Conservation (phyloP, 192 early-diverging fungal genomes). For the Backusella westeae region DNA sequence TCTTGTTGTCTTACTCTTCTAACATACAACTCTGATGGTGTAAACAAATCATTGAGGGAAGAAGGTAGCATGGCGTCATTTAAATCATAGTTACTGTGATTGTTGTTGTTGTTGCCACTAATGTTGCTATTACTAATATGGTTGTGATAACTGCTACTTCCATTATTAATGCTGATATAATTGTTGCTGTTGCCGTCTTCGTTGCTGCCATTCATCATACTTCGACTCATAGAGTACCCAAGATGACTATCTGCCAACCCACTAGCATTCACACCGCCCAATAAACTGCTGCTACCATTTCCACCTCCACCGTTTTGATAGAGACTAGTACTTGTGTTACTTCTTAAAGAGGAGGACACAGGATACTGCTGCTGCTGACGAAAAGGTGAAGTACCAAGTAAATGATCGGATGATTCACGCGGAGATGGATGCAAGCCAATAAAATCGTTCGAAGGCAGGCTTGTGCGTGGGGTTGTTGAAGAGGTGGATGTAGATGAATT, state of each 20-base stretch:
- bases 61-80: constrained; percentile 48
- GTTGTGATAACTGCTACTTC: not conserved
- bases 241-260: not conserved
- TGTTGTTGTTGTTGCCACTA: constrained; percentile 6
- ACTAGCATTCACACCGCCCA: not conserved
- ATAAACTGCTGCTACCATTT: not conserved
- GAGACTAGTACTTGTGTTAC: not conserved
- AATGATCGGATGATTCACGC: constrained; percentile 16
- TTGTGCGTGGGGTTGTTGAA: constrained; percentile 8
- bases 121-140: not conserved
- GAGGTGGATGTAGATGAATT: not conserved
- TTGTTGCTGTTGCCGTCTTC: not conserved
- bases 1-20: constrained; percentile 1
- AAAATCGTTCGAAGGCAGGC: not conserved
- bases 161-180: constrained; percentile 1
- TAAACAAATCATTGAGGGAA: constrained; percentile 54
- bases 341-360: constrained; percentile 4
- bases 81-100: constrained; percentile 28
- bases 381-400: constrained; percentile 3
- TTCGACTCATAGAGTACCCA: not conserved
- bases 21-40: constrained; percentile 36
- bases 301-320: not conserved
- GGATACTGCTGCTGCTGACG: constrained; percentile 7
- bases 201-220: not conserved
- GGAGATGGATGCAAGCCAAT: constrained; percentile 9